Base-by-base conservation (phyloP, 2,329 filamentous ascomycete species). In the Macrophomina phaseolina region DNA sequence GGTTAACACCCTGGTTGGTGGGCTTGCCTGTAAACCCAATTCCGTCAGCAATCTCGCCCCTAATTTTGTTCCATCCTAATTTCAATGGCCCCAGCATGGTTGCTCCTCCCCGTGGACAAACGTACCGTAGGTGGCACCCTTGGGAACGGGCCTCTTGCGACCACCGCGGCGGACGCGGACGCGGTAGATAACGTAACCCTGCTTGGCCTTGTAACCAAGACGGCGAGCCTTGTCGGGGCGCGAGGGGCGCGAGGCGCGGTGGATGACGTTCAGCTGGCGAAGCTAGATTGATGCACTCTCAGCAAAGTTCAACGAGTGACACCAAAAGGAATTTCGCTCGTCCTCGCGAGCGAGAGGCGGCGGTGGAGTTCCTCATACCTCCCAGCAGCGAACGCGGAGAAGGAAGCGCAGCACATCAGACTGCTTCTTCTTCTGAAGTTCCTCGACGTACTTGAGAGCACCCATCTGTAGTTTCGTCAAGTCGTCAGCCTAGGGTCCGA, bases 341-440 rank as follows among this genome's bases (percentile, higher is more conserved):
- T 23, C 34, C 66, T 65, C 65, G 18, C n/a, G 36, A 55, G 73
- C 69, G 73, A 71, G 76, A 73, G 70, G 58, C 60, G 60, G 51
- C 52, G 70, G 68, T 61, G 71, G 72, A 66, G 69, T 70, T 69
- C 71, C 70, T 79, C 82, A 80, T 83, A 94, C 94, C 92, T 99
- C 95, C 95, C 95, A 99, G 94, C 95, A 99, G 87, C 95, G 94
- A 73, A 80, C 78, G 73, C 78, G 94, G 85, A 97, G 93, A 87
- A 99, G 91, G 90, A 99, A 99, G 88, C 94, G 94, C 88, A 98
- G 92, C 82, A 99, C 91, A 90, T 99, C 95, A 84, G 93, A 97
- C 91, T 99, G 95, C 93, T 99, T 99, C 93, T 97, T 97, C 93
- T 99, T 98, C 86, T 97, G 93, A 88, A 99, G 91, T 90, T 99